These are phyloP conservation scores for Petunia hybrid DNA, from an alignment of 305 asterid genomes.

Conservation along the genomic window DNA sequence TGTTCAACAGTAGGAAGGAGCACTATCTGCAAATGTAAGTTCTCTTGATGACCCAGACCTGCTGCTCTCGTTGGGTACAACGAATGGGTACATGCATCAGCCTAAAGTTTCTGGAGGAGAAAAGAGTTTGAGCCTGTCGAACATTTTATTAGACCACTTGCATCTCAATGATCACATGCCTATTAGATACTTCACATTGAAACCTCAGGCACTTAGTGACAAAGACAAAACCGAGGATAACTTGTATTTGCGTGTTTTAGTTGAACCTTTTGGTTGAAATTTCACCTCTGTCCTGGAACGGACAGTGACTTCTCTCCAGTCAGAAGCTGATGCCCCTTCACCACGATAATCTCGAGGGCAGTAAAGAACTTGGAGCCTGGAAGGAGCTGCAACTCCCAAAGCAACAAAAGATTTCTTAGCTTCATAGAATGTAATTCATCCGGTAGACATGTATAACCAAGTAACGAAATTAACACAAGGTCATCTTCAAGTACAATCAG, in stretches of 20 bases:
- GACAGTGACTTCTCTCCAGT: conserved; percentile 62
- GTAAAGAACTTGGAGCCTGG: conserved; percentile 61
- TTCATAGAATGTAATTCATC: not conserved
- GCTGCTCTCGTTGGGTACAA: not conserved
- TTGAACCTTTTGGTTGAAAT: conserved; percentile 64
- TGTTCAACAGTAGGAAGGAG: not conserved
- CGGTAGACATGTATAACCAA: not conserved
- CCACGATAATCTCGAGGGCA: conserved; percentile 74
- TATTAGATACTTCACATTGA: not conserved
- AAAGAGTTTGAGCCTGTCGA: not conserved
- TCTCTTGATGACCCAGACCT: not conserved
- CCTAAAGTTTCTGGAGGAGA: conserved; percentile 21
- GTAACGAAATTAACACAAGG: conserved; percentile 9
- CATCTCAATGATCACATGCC: not conserved
- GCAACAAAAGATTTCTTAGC: conserved; percentile 29
- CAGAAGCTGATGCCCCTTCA: conserved; percentile 64
- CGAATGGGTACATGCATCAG: not conserved
- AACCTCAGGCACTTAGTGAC: conserved; percentile 71
- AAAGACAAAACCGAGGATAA: conserved; percentile 72
- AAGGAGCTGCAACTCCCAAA: conserved; percentile 52
- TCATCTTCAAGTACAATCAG: conserved; percentile 9
- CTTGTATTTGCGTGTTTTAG: conserved; percentile 62
- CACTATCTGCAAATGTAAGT: not conserved
- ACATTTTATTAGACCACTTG: conserved; percentile 22
- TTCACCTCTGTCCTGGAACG: conserved; percentile 76